phyloP scores from a whole-genome alignment of 139 green algal species.

The Tetradesmus lagerheimii region DNA sequence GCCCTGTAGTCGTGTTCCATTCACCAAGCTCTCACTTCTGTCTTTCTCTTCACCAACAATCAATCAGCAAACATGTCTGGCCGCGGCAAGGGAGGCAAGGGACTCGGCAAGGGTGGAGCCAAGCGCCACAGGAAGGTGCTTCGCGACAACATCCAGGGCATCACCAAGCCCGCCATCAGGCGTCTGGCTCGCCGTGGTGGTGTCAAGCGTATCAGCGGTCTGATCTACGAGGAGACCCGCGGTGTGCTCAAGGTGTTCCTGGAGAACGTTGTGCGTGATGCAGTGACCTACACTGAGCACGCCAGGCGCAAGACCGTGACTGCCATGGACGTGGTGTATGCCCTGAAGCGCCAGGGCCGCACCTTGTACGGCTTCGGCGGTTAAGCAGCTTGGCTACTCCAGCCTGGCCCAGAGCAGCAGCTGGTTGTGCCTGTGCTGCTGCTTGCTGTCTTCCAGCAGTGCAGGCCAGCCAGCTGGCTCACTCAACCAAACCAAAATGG shows the following conservation, averaged over 20 bases:
- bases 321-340: conserved; percentile 93
- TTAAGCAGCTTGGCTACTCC: conserved; percentile 63
- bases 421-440: neutral
- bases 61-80: conserved; percentile 81
- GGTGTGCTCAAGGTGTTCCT: conserved; percentile 93
- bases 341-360: conserved; percentile 91
- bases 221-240: conserved; percentile 92
- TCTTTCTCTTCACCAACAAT: neutral
- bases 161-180: conserved; percentile 87
- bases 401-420: neutral
- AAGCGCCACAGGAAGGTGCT: conserved; percentile 93
- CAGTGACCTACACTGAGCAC: conserved; percentile 98
- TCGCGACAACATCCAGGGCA: conserved; percentile 92
- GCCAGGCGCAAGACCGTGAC: conserved; percentile 94
- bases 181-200: conserved; percentile 80
- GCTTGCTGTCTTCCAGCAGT: neutral
- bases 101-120: conserved; percentile 90
- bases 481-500: conserved; percentile 20
- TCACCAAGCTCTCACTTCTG: neutral
- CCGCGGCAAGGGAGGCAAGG: conserved; percentile 93
- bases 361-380: conserved; percentile 95
- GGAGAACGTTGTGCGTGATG: conserved; percentile 94
- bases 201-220: conserved; percentile 89
- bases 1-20: neutral
- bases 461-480: neutral